These are phyloP conservation scores for Lolium multiflorum DNA, from an alignment of 176 grass and related monocot genomes.

Conservation along the genomic window DNA sequence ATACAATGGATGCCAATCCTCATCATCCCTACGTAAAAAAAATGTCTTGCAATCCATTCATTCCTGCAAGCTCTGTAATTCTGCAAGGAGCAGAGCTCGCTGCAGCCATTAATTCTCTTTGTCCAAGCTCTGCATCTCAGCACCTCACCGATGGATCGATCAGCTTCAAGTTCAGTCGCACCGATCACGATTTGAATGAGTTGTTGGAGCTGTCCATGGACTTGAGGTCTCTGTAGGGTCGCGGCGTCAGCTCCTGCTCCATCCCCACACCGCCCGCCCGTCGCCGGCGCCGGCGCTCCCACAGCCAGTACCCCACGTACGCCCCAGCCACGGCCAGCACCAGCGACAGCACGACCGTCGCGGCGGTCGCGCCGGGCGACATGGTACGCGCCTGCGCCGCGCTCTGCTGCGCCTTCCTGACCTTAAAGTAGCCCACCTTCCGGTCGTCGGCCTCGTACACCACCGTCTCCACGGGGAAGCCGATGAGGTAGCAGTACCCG, in stretches of 20 bases:
- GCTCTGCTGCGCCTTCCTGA: slow-evolving; percentile 24
- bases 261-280: slow-evolving; percentile 31
- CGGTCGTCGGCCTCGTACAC: slow-evolving; percentile 58
- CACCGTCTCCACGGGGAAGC: slow-evolving; percentile 69
- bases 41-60: not conserved
- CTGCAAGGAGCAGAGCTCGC: not conserved
- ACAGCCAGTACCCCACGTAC: slow-evolving; percentile 35
- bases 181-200: slow-evolving; percentile 43
- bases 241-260: slow-evolving; percentile 61
- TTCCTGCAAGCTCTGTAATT: not conserved
- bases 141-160: not conserved
- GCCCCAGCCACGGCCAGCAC: slow-evolving; percentile 44
- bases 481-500: slow-evolving; percentile 63
- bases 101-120: not conserved
- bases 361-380: slow-evolving; percentile 31
- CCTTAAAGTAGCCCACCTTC: slow-evolving; percentile 74
- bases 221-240: slow-evolving; percentile 62
- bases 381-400: slow-evolving; percentile 7
- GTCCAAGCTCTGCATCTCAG: not conserved
- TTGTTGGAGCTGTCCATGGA: slow-evolving; percentile 48
- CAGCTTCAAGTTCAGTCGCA: not conserved
- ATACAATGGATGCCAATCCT: not conserved
- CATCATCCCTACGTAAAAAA: not conserved
- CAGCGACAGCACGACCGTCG: slow-evolving; percentile 43
- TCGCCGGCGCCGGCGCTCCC: slow-evolving; percentile 21